Base-by-base conservation (phyloP, 208 protist species). In the Naegleria fowleri region DNA sequence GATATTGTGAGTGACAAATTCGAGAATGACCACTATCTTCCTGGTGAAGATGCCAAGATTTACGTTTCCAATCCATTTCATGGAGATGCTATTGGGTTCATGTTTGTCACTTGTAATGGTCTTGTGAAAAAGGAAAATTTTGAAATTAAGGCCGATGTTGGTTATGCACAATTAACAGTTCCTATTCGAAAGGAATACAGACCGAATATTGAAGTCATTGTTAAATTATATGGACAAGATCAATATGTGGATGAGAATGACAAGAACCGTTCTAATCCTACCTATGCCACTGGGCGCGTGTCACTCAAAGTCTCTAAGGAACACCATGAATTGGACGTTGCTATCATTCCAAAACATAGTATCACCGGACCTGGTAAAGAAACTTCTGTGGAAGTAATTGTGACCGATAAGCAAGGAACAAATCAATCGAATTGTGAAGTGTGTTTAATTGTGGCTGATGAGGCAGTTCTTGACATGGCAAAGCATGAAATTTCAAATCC, bases 391-490 rank as follows among this genome's bases (percentile, higher is more conserved):
- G 25, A 51, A 29, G 25, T 90, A 3, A 19, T 36, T 29, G 84
- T 87, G 0, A 36, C 11, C 36, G 84, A 87, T 87, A 19, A n/a
- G 13, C 39, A 87, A 39, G 84, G 84, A 55, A 52, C 48, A 0
- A 29, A 40, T 39, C 13, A 76, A 36, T 6, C 16, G 33, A 38
- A 75, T 84, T 15, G 22, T 36, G 88, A 90, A 33, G 88, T 90
- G 5, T 39, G 38, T 51, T 38, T 90, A 25, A 22, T 83, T 43
- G 88, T 90, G 7, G 88, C 52, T 2, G 88, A 90, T 84, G 48
- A 90, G 13, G 40, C 88, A 38, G 88, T 90, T 51, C 19, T 90
- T 7, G 15, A 36, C 33, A 13, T 90, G 6, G 33, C 51, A n/a
- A 16, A 38, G 6, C 48, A 84, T 36, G 15, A 5, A n/a, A 29